Base-by-base conservation (phyloP, 192 early-diverging fungal genomes). In the Rhizophagus sp. region DNA sequence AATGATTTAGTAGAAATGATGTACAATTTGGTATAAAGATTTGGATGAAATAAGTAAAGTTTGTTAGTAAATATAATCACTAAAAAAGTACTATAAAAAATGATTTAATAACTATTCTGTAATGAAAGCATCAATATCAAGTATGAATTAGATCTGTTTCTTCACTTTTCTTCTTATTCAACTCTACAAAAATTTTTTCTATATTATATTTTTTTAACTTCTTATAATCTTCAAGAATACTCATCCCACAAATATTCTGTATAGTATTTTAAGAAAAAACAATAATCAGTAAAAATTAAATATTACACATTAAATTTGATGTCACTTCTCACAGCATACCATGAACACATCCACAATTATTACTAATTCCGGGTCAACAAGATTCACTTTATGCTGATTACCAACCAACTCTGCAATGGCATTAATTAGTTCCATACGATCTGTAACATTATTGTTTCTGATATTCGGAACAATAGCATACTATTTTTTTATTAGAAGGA, bases 271-370 rank as follows among this genome's bases (percentile, higher is more conserved):
- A 41, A 8, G 39, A 41, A 41, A 19, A 47, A 68, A 33, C 9
- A 49, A 69, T 22, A 50, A 47, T 9, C 10, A 24, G 6, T 50
- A 9, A 69, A 36, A 44, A 36, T 47, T 47, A 47, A 47, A 47
- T 61, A 24, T 10, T 71, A 72, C 5, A 78, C 52, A 73, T 4
- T 65, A 65, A 62, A 47, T 63, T 30, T 24, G 50, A 4, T 33
- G 25, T 44, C 12, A 4, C 65, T 24, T 36, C 27, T 9, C 30
- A 57, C 19, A 34, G 22, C 49, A 34, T 17, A 78, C 89, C 87
- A 90, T 90, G 65, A 88, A 85, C 5, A 92, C 82, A 74, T 92
- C 91, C 10, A 87, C 88, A 34, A 92, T 82, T 33, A 92, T 83
- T 8, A 83, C 82, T 2, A 86, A 83, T n/a, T 85, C 78, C 0